Conservation (phyloP, 768 basidiomycete genomes). For the Pholiota microspora region DNA sequence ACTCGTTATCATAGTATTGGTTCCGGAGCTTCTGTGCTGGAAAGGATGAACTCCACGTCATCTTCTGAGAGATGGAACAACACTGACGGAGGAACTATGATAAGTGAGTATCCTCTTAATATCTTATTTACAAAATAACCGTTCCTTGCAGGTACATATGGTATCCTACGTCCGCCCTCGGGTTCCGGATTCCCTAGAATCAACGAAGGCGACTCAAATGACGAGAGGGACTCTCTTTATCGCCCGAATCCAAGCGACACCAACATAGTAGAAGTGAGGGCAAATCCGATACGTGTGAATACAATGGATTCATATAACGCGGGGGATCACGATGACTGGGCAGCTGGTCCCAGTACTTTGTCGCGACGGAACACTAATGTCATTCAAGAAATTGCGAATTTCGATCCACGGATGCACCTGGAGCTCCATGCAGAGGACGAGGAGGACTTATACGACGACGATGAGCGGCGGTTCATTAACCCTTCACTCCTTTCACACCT, state of each 20-base stretch:
- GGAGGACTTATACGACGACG: conserved; percentile 56
- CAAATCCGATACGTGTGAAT: conserved; percentile 3
- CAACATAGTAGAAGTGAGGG: conserved; percentile 3
- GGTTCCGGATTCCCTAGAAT: conserved; percentile 8
- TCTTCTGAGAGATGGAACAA: background rate
- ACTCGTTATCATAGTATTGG: conserved; percentile 6
- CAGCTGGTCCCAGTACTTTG: conserved; percentile 21
- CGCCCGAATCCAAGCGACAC: background rate
- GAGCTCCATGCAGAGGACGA: conserved; percentile 44
- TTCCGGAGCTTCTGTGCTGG: conserved; percentile 12
- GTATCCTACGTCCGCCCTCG: conserved; percentile 20
- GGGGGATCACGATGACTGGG: conserved; percentile 16
- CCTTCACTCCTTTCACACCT: conserved; percentile 84
- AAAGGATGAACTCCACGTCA: conserved; percentile 9
- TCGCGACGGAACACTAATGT: conserved; percentile 25
- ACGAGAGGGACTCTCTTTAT: background rate
- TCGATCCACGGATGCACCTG: conserved; percentile 32
- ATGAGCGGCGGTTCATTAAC: conserved; percentile 82
- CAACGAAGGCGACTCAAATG: conserved; percentile 2
- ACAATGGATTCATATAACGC: conserved; percentile 10
- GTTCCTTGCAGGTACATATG: conserved; percentile 6
- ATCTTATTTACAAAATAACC: background rate
- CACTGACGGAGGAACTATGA: conserved; percentile 16
- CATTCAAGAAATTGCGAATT: conserved; percentile 27
- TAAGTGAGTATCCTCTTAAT: conserved; percentile 12